A percentile compares a stretch with the other conserved stretches of the same genome.
Conservation (phyloP, 169 alveolate genomes). For the Cryptosporidium felis region DNA sequence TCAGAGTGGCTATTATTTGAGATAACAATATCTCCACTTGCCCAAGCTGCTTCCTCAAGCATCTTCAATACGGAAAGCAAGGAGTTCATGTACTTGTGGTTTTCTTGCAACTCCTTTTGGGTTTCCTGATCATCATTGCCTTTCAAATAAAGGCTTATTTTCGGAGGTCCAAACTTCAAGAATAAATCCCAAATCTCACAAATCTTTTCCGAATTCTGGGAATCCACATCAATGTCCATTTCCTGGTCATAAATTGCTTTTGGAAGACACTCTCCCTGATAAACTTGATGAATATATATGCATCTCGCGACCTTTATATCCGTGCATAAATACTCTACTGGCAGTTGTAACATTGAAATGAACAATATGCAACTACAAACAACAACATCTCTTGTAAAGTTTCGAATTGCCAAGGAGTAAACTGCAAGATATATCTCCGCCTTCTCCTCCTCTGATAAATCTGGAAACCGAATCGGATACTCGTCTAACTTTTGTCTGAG, state of each 20-base stretch:
- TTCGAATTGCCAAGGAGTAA: slow-evolving; percentile 41
- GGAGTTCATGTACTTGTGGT: slow-evolving; percentile 21
- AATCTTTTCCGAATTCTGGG: slow-evolving; percentile 1
- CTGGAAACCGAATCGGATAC: neutral
- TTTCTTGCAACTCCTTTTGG: slow-evolving; percentile 7
- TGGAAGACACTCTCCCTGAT: neutral
- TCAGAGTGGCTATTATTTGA: slow-evolving; percentile 2
- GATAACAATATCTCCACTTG: slow-evolving; percentile 46
- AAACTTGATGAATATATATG: slow-evolving; percentile 49
- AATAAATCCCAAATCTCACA: slow-evolving; percentile 44
- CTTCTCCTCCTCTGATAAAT: neutral
- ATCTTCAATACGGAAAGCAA: slow-evolving; percentile 54
- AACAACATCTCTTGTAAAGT: slow-evolving; percentile 39
- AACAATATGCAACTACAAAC: slow-evolving; percentile 36
- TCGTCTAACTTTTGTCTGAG: neutral
- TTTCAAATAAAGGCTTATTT: slow-evolving; percentile 22
- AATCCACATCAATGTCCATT: slow-evolving; percentile 10
- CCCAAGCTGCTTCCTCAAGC: slow-evolving; percentile 83
- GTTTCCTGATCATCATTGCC: neutral
- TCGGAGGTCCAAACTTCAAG: slow-evolving; percentile 41
- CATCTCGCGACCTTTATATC: slow-evolving; percentile 65
- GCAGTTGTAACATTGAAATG: slow-evolving; percentile 24
- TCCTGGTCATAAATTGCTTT: slow-evolving; percentile 22
- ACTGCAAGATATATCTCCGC: slow-evolving; percentile 8
- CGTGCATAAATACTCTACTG: slow-evolving; percentile 43